Evolutionary conservation across 192 early-diverging fungal genomes (phyloP), one percentile per base, ranked within the genome.

Genomic region (Mortierella claussenii): DNA sequence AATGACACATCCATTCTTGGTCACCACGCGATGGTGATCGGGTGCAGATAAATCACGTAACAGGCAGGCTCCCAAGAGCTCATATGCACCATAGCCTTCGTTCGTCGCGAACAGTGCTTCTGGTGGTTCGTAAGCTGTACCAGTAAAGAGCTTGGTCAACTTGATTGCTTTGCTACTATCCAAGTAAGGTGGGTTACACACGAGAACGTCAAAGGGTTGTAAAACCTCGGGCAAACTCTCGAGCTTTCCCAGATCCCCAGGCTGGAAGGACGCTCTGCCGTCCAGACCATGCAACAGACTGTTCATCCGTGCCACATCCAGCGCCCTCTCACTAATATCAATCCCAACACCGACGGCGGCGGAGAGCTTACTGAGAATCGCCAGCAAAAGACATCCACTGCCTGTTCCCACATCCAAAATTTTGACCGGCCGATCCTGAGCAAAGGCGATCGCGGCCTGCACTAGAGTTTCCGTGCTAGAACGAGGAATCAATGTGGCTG

Each of bases 151-250:
- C 0, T 56, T 69, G 0, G 66, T 83, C 60, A 76, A 36, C 23
- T 55, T 66, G 4, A 26, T 20, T 2, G 59, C 55, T 12, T 68
- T 82, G 5, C 48, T 69, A 4, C 54, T 30, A 21, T 86, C 79
- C 24, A 93, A 69, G 50, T 93, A 93, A 0, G 92, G 92, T 23
- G 92, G 92, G 48, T 93, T 93, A 60, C 91, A 92, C 1, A 89
- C 81, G 6, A 93, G 74, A 30, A 89, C 48, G 69, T 93, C 88
- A 45, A 67, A 76, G 0, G 50, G 46, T 26, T 76, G 63, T 32
- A 86, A 87, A 0, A 85, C 79, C 0, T 63, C 49, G 11, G 65
- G 30, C 0, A 54, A 46, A 4, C 68, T 65, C 6, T 67, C 64
- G 26, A 90, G 73, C 1, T 68, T 42, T 13, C 82, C 70, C 65